Percentiles rank a stretch among this genome's conserved stretches.
These are phyloP conservation scores for Cutaneotrichosporon daszewskae DNA, from an alignment of 1,284 basidiomycete genomes.

Conservation along the genomic window DNA sequence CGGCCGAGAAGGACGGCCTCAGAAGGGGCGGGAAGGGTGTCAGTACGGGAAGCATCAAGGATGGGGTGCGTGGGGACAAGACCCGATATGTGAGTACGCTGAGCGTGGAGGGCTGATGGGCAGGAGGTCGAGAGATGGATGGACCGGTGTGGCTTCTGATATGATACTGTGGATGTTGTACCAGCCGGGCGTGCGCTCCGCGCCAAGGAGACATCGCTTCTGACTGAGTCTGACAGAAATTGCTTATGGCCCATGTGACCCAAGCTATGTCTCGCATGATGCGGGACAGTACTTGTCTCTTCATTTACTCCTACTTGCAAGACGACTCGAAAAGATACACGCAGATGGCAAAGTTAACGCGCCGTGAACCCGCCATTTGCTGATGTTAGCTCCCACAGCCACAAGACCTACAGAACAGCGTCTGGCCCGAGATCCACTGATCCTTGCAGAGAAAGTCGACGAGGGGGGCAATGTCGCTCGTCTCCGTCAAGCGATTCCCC, in stretches of 20 bases:
- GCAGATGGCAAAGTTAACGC: no score
- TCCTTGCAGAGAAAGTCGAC: conserved; percentile 14
- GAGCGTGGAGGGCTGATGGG: conserved; percentile 9
- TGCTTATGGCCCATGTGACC: no score
- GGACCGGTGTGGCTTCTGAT: conserved; percentile 42
- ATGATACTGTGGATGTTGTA: no score
- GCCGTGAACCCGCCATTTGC: conserved; percentile 22
- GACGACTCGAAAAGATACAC: no score
- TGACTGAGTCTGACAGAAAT: no score
- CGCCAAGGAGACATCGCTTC: no score
- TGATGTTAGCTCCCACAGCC: conserved; percentile 2
- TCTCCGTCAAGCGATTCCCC: conserved; percentile 14
- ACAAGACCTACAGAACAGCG: conserved; percentile 15
- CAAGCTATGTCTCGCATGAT: no score
- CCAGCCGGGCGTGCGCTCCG: no score
- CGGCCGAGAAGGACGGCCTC: conserved; percentile 21
- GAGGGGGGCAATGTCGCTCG: conserved; percentile 17
- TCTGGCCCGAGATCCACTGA: conserved; percentile 20
- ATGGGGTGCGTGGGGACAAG: conserved; percentile 30
- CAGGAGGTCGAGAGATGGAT: conserved; percentile 47
- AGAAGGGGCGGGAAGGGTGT: conserved; percentile 42
- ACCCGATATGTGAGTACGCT: conserved; percentile 29
- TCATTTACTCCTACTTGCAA: no score
- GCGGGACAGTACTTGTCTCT: no score
- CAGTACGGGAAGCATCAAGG: conserved; percentile 21